Percentiles rank a stretch among this genome's conserved stretches.
Conservation (phyloP, 108 stramenopile species). For the Nitzschia sp. region DNA sequence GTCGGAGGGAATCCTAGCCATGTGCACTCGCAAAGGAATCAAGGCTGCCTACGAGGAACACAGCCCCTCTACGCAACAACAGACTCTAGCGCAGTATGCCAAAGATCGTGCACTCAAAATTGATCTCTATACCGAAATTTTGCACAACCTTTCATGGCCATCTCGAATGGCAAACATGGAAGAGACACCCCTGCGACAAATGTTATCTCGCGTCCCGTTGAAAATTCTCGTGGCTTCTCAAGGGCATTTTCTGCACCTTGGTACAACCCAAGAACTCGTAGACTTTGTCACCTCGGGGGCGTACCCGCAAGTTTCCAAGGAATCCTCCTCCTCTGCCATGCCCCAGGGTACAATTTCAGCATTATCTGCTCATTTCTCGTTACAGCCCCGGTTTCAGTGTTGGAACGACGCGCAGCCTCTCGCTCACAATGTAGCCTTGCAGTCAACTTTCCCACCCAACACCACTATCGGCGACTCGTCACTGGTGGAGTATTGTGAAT, state of each 20-base stretch:
- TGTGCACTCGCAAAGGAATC: slow-evolving; percentile 47
- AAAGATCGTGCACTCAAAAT: slow-evolving; percentile 35
- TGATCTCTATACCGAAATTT: slow-evolving; percentile 64
- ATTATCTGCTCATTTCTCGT: background rate
- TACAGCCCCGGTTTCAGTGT: slow-evolving; percentile 10
- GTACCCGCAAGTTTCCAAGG: background rate
- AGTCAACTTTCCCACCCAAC: slow-evolving; percentile 16
- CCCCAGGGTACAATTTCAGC: background rate
- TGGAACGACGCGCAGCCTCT: background rate
- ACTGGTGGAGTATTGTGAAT: slow-evolving; percentile 38
- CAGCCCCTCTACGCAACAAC: background rate
- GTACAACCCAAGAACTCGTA: slow-evolving; percentile 71
- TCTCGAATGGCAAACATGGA: background rate
- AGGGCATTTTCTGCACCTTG: slow-evolving; percentile 73
- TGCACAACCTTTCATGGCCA: slow-evolving; percentile 45
- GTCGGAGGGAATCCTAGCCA: slow-evolving; percentile 26
- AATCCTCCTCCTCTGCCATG: background rate
- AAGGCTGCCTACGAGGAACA: slow-evolving; percentile 28
- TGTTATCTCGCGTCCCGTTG: slow-evolving; percentile 41
- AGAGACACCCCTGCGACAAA: background rate
- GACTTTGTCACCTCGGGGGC: slow-evolving; percentile 52
- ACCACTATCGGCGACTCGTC: slow-evolving; percentile 17
- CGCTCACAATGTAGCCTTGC: slow-evolving; percentile 2
- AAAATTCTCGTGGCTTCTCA: slow-evolving; percentile 41
- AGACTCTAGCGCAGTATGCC: slow-evolving; percentile 41